Percentiles rank a stretch among this genome's conserved stretches.
phyloP scores from a whole-genome alignment of 768 basidiomycete species.

The Xerocomellus chrysenteron region DNA sequence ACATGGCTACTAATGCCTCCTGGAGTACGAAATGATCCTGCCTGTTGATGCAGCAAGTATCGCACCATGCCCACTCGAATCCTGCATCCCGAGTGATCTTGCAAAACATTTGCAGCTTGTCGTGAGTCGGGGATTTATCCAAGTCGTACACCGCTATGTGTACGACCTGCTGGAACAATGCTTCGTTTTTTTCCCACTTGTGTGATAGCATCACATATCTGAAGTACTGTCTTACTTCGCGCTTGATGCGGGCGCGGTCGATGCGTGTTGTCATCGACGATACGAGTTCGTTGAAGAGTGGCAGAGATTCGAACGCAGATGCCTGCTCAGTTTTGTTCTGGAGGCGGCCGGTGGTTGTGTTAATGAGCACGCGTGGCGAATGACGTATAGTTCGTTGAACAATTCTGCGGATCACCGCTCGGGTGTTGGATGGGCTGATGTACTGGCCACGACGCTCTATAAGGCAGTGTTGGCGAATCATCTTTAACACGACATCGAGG shows the following conservation, averaged over 20 bases:
- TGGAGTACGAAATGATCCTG: not conserved
- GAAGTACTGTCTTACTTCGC: not conserved
- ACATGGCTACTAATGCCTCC: not conserved
- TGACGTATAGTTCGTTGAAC: not conserved
- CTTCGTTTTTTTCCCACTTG: not conserved
- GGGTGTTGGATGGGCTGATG: not conserved
- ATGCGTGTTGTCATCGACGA: no score
- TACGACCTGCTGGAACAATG: not conserved
- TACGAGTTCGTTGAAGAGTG: no score
- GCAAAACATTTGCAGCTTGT: not conserved
- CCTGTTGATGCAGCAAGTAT: not conserved
- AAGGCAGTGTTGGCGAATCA: not conserved
- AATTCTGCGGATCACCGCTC: not conserved
- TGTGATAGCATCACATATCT: not conserved
- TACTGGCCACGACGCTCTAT: not conserved
- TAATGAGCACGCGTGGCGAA: not conserved
- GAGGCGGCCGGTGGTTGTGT: not conserved
- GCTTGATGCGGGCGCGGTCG: not conserved
- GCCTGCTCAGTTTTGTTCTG: not conserved
- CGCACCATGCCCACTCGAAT: not conserved
- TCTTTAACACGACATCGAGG: no score
- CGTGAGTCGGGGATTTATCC: not conserved
- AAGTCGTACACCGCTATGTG: not conserved
- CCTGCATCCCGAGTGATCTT: not conserved
- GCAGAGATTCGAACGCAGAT: no score